Evolutionary conservation across 768 basidiomycete genomes (phyloP).

Genomic region (Jaapia argillacea): DNA sequence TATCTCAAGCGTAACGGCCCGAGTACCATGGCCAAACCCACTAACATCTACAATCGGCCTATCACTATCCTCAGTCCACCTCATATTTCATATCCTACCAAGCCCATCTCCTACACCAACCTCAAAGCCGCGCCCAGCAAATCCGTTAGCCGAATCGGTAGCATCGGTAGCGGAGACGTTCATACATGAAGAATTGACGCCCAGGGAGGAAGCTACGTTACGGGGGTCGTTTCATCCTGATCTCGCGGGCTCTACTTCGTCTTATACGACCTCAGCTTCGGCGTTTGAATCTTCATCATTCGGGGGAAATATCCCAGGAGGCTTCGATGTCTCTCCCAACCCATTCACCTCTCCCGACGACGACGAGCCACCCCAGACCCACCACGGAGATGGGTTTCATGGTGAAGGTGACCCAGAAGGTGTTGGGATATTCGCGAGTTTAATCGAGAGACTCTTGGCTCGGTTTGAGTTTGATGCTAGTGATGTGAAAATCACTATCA

Average conservation of each 20-base stretch:
- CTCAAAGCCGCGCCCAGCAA: conserved; percentile 9
- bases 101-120: conserved; percentile 14
- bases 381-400: too few relatives aligned
- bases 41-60: conserved; percentile 64
- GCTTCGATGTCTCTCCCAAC: conserved; percentile 28
- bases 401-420: conserved; percentile 18
- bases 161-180: conserved; percentile 80
- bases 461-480: conserved; percentile 69
- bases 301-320: conserved; percentile 55
- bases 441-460: conserved; percentile 71
- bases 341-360: conserved; percentile 40
- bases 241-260: conserved; percentile 17
- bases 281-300: conserved; percentile 2
- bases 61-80: conserved; percentile 56
- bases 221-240: conserved; percentile 57
- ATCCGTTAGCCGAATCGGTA: conserved; percentile 68
- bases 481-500: conserved; percentile 57
- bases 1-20: conserved; percentile 64
- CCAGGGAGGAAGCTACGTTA: conserved; percentile 60
- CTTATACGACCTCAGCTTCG: too few relatives aligned
- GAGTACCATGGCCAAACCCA: conserved; percentile 82
- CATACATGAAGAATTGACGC: conserved; percentile 70
- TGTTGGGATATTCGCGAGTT: conserved; percentile 59
- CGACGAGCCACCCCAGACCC: too few relatives aligned
- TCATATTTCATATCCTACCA: conserved; percentile 44